Base-by-base conservation (phyloP, 2,329 filamentous ascomycete genomes). In the Trichoderma arundinaceum region DNA sequence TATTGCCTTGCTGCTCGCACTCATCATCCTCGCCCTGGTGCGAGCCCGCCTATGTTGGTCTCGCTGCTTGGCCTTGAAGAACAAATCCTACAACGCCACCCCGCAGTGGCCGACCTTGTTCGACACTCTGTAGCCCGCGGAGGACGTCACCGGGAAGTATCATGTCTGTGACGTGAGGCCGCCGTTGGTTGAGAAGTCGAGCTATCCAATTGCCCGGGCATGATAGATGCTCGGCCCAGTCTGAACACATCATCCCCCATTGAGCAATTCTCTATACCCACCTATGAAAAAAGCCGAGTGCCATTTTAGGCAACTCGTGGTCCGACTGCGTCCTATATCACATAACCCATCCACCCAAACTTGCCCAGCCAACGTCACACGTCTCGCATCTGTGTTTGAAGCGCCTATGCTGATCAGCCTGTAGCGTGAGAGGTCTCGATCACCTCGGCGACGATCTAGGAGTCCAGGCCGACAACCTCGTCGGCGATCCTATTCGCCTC, bases 381-480 rank as follows among this genome's bases (percentile, higher is more conserved):
- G 8, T 32, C 19, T 22, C 49, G 38, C 49, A 10, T 35, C 15
- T 46, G 8, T 51, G 19, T 17, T 38, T n/a, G 35, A 38, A 53
- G 7, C 13, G 39, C 32, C 19, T 35, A 22, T 62, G 32, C 59
- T 62, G 32, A 62, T 46, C 39, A 13, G 19, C 19, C 7, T 74
- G 63, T 84, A 94, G 91, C 91, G 92, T 79, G 92, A 96, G 88
- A 91, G 89, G 82, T 90, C 88, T 80, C 88, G 90, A 78, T 92
- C 90, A 72, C 89, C 90, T 75, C 89, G 90, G 77, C 88, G 90
- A 79, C 89, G 92, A 80, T 96, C 93, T 75, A 90, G 92, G 81
- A 96, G 92, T 82, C 92, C 90, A 73, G 87, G 88, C 76, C 88
- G 85, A 69, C 83, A 84, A 69, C 81, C 86, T 75, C 87, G 85